Conservation (phyloP, 2,329 filamentous ascomycete genomes). For the Lachnellula subtilissima region DNA sequence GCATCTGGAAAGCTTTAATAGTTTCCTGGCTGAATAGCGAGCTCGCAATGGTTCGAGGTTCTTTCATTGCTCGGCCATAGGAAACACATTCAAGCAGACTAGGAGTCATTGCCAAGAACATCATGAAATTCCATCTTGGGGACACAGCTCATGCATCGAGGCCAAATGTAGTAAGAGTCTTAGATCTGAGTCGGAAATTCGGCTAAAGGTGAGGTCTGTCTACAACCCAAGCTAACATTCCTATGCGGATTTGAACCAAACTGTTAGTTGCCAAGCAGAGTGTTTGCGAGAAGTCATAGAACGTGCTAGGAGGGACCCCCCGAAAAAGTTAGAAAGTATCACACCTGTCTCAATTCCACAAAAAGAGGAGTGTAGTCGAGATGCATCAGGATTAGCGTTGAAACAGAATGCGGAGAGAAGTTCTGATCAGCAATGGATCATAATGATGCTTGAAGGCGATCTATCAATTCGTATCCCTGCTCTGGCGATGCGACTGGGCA, state of each 20-base stretch:
- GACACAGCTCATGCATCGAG: conserved; percentile 5
- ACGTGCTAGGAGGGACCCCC: not conserved
- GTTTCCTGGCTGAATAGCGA: conserved; percentile 1
- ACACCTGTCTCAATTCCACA: conserved; percentile 2
- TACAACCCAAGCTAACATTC: not conserved
- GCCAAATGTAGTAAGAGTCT: not conserved
- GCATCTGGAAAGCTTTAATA: conserved; percentile 25
- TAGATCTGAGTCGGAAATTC: not conserved
- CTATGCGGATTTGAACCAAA: not conserved
- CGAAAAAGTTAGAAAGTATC: not conserved
- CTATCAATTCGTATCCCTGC: conserved; percentile 6
- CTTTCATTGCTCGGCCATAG: not conserved
- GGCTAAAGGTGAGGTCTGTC: not conserved
- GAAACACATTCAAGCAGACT: not conserved
- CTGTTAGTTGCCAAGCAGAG: not conserved
- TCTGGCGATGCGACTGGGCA: conserved; percentile 2
- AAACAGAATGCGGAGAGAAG: conserved; percentile 16
- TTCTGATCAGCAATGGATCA: conserved; percentile 1
- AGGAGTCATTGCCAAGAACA: conserved; percentile 12
- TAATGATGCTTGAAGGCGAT: conserved; percentile 3
- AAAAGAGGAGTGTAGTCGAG: conserved; percentile 5
- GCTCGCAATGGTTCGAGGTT: not conserved
- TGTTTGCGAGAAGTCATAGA: not conserved
- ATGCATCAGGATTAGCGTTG: conserved; percentile 3
- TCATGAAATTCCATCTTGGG: conserved; percentile 5